phyloP scores from a whole-genome alignment of 2,329 filamentous ascomycete species.

The Fusarium sterilihyphosum region DNA sequence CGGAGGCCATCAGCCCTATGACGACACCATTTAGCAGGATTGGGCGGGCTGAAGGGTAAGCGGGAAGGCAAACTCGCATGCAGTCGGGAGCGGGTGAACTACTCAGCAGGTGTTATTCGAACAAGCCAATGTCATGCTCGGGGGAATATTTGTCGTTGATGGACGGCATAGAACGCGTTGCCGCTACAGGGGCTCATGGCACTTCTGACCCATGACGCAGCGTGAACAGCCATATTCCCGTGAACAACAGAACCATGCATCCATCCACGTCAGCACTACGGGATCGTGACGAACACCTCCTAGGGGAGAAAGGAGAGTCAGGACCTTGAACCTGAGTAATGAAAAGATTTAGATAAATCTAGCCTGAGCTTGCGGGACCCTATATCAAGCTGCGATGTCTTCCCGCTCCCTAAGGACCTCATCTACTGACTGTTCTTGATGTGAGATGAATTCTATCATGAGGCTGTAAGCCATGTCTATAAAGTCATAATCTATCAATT shows the following conservation, averaged over 20 bases:
- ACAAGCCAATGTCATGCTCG: neutral
- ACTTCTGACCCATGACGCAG: neutral
- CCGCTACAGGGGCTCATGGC: no score
- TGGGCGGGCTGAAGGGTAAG: neutral
- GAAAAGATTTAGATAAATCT: no score
- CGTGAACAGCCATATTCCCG: neutral
- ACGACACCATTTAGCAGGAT: neutral
- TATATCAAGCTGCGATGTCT: no score
- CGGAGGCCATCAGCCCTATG: slow-evolving; percentile 5
- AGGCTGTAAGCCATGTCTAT: neutral
- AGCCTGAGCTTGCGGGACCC: no score
- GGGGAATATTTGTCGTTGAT: no score
- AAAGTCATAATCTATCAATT: neutral
- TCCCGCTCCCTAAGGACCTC: no score
- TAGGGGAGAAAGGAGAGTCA: no score
- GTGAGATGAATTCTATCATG: neutral
- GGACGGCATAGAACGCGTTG: no score
- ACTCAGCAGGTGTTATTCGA: fast-evolving
- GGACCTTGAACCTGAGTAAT: no score
- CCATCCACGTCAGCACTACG: fast-evolving
- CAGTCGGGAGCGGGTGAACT: neutral
- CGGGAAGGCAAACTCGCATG: neutral
- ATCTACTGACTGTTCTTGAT: neutral
- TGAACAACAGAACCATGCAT: neutral
- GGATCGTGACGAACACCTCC: no score